phyloP scores from a whole-genome alignment of 2,329 filamentous ascomycete species.

The Arthrocladium fulminans region DNA sequence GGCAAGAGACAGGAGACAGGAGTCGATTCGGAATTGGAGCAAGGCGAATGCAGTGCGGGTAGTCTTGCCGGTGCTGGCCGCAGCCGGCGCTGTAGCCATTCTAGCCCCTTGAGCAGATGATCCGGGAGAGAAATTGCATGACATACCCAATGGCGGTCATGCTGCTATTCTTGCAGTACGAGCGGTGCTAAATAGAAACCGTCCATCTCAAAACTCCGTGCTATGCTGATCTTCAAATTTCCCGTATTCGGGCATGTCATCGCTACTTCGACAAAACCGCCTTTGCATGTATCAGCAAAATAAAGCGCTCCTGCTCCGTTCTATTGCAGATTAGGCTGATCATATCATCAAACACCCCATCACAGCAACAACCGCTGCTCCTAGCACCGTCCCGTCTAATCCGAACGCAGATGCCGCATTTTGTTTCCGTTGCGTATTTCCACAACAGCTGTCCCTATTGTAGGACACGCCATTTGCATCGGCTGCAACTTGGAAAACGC shows the following conservation, averaged over 20 bases:
- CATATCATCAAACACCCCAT: background rate
- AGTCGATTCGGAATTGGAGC: no score
- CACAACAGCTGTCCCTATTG: conserved; percentile 34
- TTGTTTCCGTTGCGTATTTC: conserved; percentile 1
- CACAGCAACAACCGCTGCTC: background rate
- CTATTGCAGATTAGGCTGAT: background rate
- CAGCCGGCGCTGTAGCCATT: no score
- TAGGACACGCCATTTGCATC: conserved; percentile 65
- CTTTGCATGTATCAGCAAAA: background rate
- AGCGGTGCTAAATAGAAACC: background rate
- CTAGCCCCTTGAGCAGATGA: no score
- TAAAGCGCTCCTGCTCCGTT: no score
- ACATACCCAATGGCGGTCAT: no score
- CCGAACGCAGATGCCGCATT: background rate
- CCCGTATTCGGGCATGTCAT: background rate
- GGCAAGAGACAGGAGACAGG: no score
- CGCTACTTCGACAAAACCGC: background rate
- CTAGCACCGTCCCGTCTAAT: background rate
- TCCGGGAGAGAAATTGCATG: no score
- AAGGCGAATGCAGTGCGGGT: no score
- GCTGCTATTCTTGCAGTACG: background rate
- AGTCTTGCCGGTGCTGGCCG: no score
- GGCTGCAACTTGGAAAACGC: conserved; percentile 68
- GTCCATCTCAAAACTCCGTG: background rate
- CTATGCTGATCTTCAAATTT: background rate